Conservation (phyloP, 2,329 filamentous ascomycete genomes). For the Pestalotiopsis sp. region DNA sequence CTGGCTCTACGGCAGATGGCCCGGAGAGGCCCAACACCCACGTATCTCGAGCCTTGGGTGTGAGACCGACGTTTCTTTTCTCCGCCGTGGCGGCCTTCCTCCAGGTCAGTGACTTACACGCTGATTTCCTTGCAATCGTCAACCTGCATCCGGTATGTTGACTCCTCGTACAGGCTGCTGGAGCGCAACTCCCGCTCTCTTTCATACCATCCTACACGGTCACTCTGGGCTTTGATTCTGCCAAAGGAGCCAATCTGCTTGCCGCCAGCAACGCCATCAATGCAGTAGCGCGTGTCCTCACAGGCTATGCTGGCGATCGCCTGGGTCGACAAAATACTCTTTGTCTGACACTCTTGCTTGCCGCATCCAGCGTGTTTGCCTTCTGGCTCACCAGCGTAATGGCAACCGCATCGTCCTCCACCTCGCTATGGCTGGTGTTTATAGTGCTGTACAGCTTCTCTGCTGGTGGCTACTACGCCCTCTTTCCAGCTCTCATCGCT, state of each 20-base stretch:
- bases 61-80: slow-evolving; percentile 43
- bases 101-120: slow-evolving; percentile 26
- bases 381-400: slow-evolving; percentile 39
- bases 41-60: slow-evolving; percentile 39
- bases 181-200: slow-evolving; percentile 47
- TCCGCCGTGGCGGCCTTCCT: slow-evolving; percentile 43
- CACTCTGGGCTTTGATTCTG: slow-evolving; percentile 42
- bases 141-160: neutral
- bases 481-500: slow-evolving; percentile 49
- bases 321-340: slow-evolving; percentile 51
- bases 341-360: slow-evolving; percentile 40
- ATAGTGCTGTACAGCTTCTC: slow-evolving; percentile 46
- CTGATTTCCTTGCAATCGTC: neutral
- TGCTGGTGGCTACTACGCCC: slow-evolving; percentile 46
- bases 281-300: slow-evolving; percentile 43
- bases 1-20: slow-evolving; percentile 20
- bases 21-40: slow-evolving; percentile 36
- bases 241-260: slow-evolving; percentile 45
- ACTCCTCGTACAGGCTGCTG: slow-evolving; percentile 41
- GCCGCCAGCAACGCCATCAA: slow-evolving; percentile 50
- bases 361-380: slow-evolving; percentile 37
- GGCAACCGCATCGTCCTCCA: slow-evolving; percentile 28
- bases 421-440: slow-evolving; percentile 42
- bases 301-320: slow-evolving; percentile 48
- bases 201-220: slow-evolving; percentile 52